Conservation (phyloP, 768 basidiomycete genomes). For the Sistotremastrum niveocremeum region DNA sequence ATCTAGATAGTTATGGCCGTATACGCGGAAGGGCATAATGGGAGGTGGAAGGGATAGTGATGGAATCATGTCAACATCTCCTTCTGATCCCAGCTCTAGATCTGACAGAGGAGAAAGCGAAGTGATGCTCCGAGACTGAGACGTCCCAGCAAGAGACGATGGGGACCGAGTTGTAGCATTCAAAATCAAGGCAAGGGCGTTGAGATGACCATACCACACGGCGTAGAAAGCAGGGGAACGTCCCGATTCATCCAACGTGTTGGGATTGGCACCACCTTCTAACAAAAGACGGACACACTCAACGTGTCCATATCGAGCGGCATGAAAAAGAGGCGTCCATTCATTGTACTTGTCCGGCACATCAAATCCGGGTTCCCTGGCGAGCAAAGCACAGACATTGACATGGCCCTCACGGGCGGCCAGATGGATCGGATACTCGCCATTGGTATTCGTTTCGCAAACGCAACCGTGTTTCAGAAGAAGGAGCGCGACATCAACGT, state of each 20-base stretch:
- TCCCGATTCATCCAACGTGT: constrained; percentile 69
- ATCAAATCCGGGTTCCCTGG: constrained; percentile 69
- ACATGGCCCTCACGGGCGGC: constrained; percentile 87
- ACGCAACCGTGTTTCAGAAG: constrained; percentile 67
- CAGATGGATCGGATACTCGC: constrained; percentile 94
- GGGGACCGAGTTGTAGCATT: constrained; percentile 21
- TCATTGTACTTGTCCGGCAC: constrained; percentile 92
- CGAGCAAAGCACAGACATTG: constrained; percentile 66
- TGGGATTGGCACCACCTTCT: constrained; percentile 64
- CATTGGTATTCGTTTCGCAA: constrained; percentile 78
- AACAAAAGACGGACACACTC: constrained; percentile 68
- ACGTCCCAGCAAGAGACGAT: background rate
- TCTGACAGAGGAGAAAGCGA: constrained; percentile 16
- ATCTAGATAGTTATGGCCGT: constrained; percentile 93
- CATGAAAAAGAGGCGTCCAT: constrained; percentile 96
- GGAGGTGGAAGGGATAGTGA: constrained; percentile 92
- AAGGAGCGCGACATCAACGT: constrained; percentile 67
- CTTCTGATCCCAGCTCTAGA: constrained; percentile 34
- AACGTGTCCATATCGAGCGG: constrained; percentile 72
- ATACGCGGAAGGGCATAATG: constrained; percentile 94
- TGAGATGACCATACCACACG: constrained; percentile 86
- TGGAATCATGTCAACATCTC: constrained; percentile 81
- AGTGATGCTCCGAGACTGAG: constrained; percentile 5
- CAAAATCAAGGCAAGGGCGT: constrained; percentile 50
- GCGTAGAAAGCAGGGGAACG: constrained; percentile 86